These are phyloP conservation scores for Meira nashicola DNA, from an alignment of 1,284 basidiomycete species.

Conservation along the genomic window DNA sequence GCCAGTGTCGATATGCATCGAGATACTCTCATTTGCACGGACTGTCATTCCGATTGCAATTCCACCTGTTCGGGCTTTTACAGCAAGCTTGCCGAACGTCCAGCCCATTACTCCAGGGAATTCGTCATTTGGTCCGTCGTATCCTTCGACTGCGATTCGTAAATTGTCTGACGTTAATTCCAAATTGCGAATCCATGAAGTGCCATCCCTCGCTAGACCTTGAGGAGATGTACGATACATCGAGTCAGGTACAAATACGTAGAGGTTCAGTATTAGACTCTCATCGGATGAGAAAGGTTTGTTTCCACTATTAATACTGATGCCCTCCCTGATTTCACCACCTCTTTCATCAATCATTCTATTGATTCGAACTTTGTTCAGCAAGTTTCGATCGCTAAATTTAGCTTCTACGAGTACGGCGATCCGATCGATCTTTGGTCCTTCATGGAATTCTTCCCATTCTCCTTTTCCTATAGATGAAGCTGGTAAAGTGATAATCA, in stretches of 20 bases:
- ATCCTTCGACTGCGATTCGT: neutral
- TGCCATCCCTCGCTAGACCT: neutral
- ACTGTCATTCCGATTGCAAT: neutral
- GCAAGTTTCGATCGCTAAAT: neutral
- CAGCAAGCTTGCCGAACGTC: neutral
- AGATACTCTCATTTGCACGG: constrained; percentile 1
- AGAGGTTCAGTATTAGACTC: neutral
- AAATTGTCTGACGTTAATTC: constrained; percentile 1
- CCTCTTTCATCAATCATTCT: too few species aligned
- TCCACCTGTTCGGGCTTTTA: neutral
- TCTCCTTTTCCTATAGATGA: neutral
- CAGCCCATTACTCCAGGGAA: neutral
- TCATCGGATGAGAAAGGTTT: neutral
- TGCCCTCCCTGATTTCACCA: neutral
- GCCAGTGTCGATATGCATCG: neutral
- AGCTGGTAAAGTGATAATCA: neutral
- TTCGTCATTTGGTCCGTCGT: neutral
- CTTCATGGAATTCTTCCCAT: neutral
- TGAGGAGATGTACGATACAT: neutral
- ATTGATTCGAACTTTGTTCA: neutral
- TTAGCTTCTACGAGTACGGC: neutral
- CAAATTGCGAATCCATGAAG: neutral
- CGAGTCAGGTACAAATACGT: neutral
- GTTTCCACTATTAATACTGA: neutral
- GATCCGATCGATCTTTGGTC: neutral